Evolutionary conservation across 371 early-diverging fungal genomes (phyloP), one percentile per base, ranked within the genome.

Genomic region (Furculomyces boomerangus): DNA sequence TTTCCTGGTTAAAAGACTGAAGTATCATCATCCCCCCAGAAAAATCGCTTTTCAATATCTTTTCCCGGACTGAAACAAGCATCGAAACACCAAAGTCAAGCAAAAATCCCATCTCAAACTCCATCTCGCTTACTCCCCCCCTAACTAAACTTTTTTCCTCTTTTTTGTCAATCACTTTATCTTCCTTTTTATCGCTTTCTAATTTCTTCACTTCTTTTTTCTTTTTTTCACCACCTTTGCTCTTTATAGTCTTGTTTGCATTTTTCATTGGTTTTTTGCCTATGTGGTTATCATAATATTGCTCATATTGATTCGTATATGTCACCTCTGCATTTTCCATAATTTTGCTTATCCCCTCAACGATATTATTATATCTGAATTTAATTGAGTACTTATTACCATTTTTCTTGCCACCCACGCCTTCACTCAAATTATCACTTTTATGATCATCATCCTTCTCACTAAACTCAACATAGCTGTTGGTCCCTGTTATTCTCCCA

Each of bases 21-120:
- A 49, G 8, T 3, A 27, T n/a, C n/a, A 49, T 16, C 50, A 49
- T 49, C n/a, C 50, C 50, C 8, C n/a, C 50, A 25, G 50, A 49
- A 49, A 49, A 49, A 29, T 49, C 50, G 2, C 24, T 22, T 49
- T 29, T 49, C n/a, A 49, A 27, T 5, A 49, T 49, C 27, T n/a
- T n/a, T 28, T 49, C 50, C 27, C 50, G 14, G 16, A 49, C 18
- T 13, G 29, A 3, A 3, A 49, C 24, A 28, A 49, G 24, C 50
- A 49, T 49, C 3, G 50, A 14, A 7, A 30, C 28, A 28, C n/a
- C 3, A 13, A 49, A 27, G 7, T 26, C 25, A 14, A 49, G 2
- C 30, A 49, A 29, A 49, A 49, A 49, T 5, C 50, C 27, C n/a
- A 27, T n/a, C 18, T 28, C 29, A 29, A 3, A 7, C n/a, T 49